Conservation (phyloP, 768 basidiomycete species). For the Lactifluus subvellereus region DNA sequence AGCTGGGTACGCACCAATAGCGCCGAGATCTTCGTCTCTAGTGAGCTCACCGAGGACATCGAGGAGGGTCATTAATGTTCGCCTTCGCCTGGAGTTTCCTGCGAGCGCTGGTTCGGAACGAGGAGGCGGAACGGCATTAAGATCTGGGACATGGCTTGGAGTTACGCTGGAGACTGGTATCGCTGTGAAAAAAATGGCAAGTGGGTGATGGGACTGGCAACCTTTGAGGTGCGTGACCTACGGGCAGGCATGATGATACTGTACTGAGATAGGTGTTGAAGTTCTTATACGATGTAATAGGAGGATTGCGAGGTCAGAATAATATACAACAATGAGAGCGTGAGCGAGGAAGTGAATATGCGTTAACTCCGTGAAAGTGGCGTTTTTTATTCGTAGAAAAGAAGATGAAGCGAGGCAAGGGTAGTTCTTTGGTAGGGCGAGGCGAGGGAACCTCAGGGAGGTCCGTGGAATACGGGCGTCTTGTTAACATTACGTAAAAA, state of each 20-base stretch:
- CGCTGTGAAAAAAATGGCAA: background rate
- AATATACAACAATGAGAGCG: background rate
- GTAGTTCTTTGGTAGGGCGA: background rate
- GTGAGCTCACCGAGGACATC: conserved; percentile 43
- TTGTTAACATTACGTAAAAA: background rate
- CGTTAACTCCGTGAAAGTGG: too few species aligned
- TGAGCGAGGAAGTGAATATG: background rate
- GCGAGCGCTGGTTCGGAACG: background rate
- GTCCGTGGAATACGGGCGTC: background rate
- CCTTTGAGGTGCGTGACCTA: background rate
- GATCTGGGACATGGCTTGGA: conserved; percentile 9
- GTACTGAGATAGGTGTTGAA: background rate
- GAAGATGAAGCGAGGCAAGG: background rate
- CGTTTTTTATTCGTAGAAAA: background rate
- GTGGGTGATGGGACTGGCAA: background rate
- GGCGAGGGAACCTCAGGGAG: background rate
- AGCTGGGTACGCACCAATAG: conserved; percentile 30
- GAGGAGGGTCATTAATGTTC: conserved; percentile 43
- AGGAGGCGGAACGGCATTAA: background rate
- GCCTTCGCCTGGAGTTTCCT: conserved; percentile 32
- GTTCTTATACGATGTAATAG: background rate
- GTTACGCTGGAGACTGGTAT: conserved; percentile 1
- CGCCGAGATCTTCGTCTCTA: conserved; percentile 34
- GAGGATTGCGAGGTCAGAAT: background rate
- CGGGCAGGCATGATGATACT: conserved; percentile 8